Evolutionary conservation across 2,329 filamentous ascomycete genomes (phyloP).

Genomic region (Fusarium sp.): DNA sequence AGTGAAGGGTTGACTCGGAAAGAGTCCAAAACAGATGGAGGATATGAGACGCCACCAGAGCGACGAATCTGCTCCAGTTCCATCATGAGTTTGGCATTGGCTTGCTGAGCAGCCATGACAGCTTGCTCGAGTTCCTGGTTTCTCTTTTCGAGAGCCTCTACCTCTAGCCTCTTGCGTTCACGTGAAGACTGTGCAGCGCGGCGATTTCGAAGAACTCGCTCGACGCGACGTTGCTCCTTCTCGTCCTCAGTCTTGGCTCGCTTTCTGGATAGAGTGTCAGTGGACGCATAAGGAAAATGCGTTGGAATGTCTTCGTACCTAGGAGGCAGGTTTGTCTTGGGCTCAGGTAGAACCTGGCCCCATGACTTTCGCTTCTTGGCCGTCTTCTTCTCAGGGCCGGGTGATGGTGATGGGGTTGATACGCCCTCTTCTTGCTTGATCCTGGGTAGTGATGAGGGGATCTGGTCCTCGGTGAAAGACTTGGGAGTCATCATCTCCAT

Average conservation of each 20-base stretch:
- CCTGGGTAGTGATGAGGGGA: slow-evolving; percentile 3
- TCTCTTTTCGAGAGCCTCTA: slow-evolving; percentile 83
- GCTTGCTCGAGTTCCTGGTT: slow-evolving; percentile 77
- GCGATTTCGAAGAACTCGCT: slow-evolving; percentile 95
- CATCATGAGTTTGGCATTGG: slow-evolving; percentile 61
- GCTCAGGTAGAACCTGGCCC: slow-evolving; percentile 96
- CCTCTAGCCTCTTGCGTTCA: slow-evolving; percentile 88
- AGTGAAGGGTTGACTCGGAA: slow-evolving; percentile 63
- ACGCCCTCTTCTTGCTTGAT: slow-evolving; percentile 34
- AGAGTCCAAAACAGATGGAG: slow-evolving; percentile 54
- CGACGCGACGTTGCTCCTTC: slow-evolving; percentile 97
- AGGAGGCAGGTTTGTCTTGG: slow-evolving; percentile 94
- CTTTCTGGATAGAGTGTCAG: slow-evolving; percentile 70
- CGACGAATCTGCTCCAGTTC: slow-evolving; percentile 63
- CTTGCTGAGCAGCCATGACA: slow-evolving; percentile 68
- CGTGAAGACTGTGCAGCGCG: slow-evolving; percentile 96
- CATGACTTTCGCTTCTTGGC: slow-evolving; percentile 97
- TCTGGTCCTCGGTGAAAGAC: slow-evolving; percentile 51
- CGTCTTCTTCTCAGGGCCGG: slow-evolving; percentile 70
- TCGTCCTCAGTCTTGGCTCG: slow-evolving; percentile 98
- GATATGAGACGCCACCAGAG: slow-evolving; percentile 55
- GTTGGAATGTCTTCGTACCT: slow-evolving; percentile 64
- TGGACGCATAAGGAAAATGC: background rate
- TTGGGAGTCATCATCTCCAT: slow-evolving; percentile 63
- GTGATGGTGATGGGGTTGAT: slow-evolving; percentile 44